phyloP scores from a whole-genome alignment of 2,329 filamentous ascomycete genomes.

The Trichoderma sp. region DNA sequence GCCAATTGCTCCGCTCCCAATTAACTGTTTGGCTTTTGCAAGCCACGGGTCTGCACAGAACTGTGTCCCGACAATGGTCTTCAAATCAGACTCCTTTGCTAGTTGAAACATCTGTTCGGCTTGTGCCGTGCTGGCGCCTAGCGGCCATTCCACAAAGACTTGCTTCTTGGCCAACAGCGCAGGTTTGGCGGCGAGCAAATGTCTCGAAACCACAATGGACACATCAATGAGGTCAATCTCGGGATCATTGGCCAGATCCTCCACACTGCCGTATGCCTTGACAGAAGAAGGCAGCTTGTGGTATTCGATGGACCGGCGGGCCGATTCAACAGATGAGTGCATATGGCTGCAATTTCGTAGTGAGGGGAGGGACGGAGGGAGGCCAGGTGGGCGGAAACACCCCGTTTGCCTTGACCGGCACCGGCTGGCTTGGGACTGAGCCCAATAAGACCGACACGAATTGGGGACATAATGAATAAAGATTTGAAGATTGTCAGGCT shows the following conservation, averaged over 20 bases:
- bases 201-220: constrained; percentile 47
- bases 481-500: not conserved
- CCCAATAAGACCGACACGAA: constrained; percentile 24
- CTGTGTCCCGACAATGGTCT: constrained; percentile 47
- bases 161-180: constrained; percentile 47
- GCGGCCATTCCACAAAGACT: constrained; percentile 54
- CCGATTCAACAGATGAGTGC: constrained; percentile 43
- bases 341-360: constrained; percentile 47
- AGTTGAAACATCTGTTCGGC: constrained; percentile 39
- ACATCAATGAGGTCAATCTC: constrained; percentile 52
- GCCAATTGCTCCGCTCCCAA: constrained; percentile 19
- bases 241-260: constrained; percentile 42
- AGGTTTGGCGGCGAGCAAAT: constrained; percentile 30
- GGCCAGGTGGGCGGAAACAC: constrained; percentile 50
- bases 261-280: constrained; percentile 45
- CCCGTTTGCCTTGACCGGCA: constrained; percentile 37
- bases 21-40: constrained; percentile 19
- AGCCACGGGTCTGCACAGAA: constrained; percentile 40
- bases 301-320: constrained; percentile 38
- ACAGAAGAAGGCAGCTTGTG: constrained; percentile 39
- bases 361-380: constrained; percentile 36
- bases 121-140: constrained; percentile 39
- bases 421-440: not conserved
- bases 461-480: constrained; percentile 22
- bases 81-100: constrained; percentile 32